phyloP scores from a whole-genome alignment of 2,329 filamentous ascomycete species.

The Fusarium concolor region DNA sequence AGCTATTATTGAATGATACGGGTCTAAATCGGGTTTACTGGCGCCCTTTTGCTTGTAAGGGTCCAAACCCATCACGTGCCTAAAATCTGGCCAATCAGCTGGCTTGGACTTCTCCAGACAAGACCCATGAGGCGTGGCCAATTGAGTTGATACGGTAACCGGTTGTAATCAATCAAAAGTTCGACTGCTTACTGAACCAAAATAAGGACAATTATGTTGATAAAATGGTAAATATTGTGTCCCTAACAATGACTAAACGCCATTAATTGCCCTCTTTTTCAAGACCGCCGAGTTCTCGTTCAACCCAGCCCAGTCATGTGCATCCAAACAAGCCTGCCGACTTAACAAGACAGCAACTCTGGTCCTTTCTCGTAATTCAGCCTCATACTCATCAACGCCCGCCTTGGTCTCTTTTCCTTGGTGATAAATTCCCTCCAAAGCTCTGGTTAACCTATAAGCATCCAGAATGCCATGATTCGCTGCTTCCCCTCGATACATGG shows the following conservation, averaged over 20 bases:
- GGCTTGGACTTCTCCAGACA: too few relatives aligned
- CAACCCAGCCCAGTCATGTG: slow-evolving; percentile 5
- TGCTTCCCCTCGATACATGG: slow-evolving; percentile 15
- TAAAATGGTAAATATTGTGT: too few relatives aligned
- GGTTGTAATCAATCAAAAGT: too few relatives aligned
- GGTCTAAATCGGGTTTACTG: too few relatives aligned
- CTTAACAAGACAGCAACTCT: slow-evolving; percentile 9
- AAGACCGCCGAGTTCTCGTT: slow-evolving; percentile 15
- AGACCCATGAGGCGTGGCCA: too few relatives aligned
- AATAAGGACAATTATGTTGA: too few relatives aligned
- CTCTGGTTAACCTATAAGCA: background rate
- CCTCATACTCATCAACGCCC: slow-evolving; percentile 1
- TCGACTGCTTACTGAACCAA: too few relatives aligned
- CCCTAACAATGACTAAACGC: background rate
- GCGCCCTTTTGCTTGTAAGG: too few relatives aligned
- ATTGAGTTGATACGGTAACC: too few relatives aligned
- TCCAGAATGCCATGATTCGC: slow-evolving; percentile 13
- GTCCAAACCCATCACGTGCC: too few relatives aligned
- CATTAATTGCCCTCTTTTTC: slow-evolving; percentile 5
- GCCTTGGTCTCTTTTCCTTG: background rate
- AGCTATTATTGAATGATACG: too few relatives aligned
- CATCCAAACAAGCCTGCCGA: slow-evolving; percentile 17
- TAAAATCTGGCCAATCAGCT: too few relatives aligned
- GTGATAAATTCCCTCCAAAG: background rate
- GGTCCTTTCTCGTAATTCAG: slow-evolving; percentile 1